Percentiles rank a stretch among this genome's conserved stretches.
Evolutionary conservation across 768 basidiomycete genomes (phyloP).

Genomic region (Lenzites betulinus): DNA sequence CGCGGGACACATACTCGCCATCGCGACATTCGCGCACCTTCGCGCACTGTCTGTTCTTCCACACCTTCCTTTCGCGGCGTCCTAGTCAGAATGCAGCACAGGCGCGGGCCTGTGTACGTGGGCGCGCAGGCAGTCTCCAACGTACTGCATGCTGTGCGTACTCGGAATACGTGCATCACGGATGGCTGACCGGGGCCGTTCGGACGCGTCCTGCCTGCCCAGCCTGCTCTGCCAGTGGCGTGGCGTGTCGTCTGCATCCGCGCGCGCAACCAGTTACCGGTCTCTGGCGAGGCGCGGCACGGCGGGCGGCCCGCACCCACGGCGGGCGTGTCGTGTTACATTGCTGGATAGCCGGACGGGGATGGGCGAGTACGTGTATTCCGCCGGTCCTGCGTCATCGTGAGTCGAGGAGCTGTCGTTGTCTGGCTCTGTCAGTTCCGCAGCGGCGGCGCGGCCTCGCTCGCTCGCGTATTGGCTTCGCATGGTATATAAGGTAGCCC

Average conservation of each 20-base stretch:
- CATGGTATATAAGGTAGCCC: neutral
- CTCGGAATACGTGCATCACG: neutral
- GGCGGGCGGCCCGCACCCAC: no score
- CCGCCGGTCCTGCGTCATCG: neutral
- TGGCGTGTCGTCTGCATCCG: neutral
- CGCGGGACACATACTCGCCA: neutral
- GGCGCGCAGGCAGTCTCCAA: neutral
- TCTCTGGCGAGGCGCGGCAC: no score
- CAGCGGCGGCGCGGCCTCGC: neutral
- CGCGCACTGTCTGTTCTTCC: neutral
- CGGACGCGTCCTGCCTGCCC: no score
- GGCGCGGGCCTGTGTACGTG: neutral
- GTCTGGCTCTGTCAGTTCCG: neutral
- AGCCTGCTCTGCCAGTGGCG: no score
- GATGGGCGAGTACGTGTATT: neutral
- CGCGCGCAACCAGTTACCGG: no score
- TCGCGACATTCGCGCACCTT: neutral
- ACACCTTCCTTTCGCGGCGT: neutral
- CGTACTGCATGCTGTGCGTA: neutral
- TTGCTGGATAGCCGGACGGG: neutral
- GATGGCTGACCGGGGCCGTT: neutral
- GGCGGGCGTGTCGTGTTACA: neutral
- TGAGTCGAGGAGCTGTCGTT: constrained; percentile 11
- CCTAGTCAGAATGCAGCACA: neutral
- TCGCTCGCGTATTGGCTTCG: neutral